A percentile compares a stretch with the other conserved stretches of the same genome.
phyloP scores from a whole-genome alignment of 2,329 filamentous ascomycete genomes.

The Trichophyton schoenleinii region DNA sequence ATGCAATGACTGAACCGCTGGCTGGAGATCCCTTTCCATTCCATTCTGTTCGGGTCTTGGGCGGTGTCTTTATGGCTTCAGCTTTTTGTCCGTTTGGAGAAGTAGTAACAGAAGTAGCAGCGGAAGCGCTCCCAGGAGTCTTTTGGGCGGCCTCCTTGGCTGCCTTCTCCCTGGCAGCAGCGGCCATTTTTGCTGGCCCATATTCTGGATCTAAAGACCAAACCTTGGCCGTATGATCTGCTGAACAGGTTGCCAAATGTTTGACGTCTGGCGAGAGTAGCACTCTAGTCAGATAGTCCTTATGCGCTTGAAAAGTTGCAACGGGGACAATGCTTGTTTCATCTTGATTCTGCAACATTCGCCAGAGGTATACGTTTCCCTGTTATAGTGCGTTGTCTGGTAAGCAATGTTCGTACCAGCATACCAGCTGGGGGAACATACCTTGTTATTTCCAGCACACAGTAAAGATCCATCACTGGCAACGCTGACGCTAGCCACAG shows the following conservation, averaged over 20 bases:
- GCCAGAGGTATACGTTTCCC: conserved; percentile 97
- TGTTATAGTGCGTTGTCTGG: conserved; percentile 25
- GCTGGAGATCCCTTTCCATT: conserved; percentile 1
- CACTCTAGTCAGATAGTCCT: conserved; percentile 83
- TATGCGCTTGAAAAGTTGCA: conserved; percentile 80
- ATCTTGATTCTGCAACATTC: conserved; percentile 71
- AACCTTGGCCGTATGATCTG: conserved; percentile 89
- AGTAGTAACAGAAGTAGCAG: background rate
- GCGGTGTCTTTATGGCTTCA: background rate
- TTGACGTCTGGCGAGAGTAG: conserved; percentile 87
- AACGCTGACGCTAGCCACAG: conserved; percentile 87
- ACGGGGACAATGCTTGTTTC: conserved; percentile 74
- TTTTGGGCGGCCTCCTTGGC: background rate
- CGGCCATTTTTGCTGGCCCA: conserved; percentile 27
- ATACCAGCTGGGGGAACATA: conserved; percentile 33
- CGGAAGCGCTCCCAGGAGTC: too few relatives aligned
- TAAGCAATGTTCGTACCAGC: background rate
- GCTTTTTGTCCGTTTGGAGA: background rate
- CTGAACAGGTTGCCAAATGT: conserved; percentile 84
- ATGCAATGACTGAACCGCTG: background rate
- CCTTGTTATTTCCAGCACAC: conserved; percentile 82
- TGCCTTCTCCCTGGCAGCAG: conserved; percentile 9
- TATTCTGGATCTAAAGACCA: conserved; percentile 76
- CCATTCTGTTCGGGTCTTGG: conserved; percentile 1
- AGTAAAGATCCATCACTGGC: conserved; percentile 87